phyloP scores from a whole-genome alignment of 106 monocot species.

The Posidonia australis region DNA sequence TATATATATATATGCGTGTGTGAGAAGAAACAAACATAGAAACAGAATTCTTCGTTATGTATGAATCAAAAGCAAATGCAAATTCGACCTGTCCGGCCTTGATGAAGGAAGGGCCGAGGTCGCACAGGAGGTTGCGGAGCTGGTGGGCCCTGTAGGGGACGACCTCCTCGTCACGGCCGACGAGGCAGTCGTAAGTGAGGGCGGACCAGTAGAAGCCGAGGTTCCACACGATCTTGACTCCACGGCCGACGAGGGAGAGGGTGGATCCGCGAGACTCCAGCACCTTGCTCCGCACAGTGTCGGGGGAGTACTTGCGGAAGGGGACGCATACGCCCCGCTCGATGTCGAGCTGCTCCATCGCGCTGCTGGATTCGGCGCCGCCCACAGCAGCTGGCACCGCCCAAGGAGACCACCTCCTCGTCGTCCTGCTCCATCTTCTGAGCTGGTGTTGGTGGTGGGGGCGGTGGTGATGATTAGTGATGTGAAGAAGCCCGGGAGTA shows the following conservation, averaged over 20 bases:
- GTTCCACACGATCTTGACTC: slow-evolving; percentile 79
- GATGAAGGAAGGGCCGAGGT: slow-evolving; percentile 92
- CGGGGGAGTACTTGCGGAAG: slow-evolving; percentile 83
- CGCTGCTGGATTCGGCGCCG: slow-evolving; percentile 16
- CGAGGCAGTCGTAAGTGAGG: slow-evolving; percentile 73
- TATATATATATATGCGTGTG: too few relatives aligned
- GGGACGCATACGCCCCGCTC: slow-evolving; percentile 96
- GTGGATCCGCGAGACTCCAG: slow-evolving; percentile 59
- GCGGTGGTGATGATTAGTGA: background rate
- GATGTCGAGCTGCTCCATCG: slow-evolving; percentile 92
- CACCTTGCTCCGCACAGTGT: slow-evolving; percentile 63
- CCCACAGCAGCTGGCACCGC: background rate
- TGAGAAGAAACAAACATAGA: too few relatives aligned
- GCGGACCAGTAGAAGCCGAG: slow-evolving; percentile 85
- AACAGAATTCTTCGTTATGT: too few relatives aligned
- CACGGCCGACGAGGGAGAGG: slow-evolving; percentile 56
- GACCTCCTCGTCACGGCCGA: slow-evolving; percentile 87
- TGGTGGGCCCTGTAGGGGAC: slow-evolving; percentile 93
- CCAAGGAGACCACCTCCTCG: background rate
- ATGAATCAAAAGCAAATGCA: too few relatives aligned
- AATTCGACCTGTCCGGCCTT: slow-evolving; percentile 83
- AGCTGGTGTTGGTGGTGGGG: slow-evolving; percentile 4
- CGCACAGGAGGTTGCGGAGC: slow-evolving; percentile 81
- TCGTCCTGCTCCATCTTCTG: slow-evolving; percentile 3
- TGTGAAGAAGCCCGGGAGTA: background rate